Percentiles rank a stretch among this genome's conserved stretches.
These are phyloP conservation scores for Aspergillus vadensis DNA, from an alignment of 2,329 filamentous ascomycete species.

Conservation along the genomic window DNA sequence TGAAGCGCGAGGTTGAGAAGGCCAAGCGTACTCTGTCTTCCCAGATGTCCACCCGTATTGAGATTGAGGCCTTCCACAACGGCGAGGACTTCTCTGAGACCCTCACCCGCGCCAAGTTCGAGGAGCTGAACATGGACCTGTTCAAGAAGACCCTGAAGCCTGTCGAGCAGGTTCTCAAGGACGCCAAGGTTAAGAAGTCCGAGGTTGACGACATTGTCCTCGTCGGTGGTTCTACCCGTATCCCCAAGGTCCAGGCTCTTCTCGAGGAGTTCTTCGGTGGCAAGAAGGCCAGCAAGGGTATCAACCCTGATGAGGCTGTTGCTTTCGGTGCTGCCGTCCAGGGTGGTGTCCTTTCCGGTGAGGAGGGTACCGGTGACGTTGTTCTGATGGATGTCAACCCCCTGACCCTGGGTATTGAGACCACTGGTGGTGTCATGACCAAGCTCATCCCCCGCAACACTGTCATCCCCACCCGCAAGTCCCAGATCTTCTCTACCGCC, in stretches of 20 bases:
- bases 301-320: conserved; percentile 99
- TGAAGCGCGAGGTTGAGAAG: conserved; percentile 99
- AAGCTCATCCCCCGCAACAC: conserved; percentile 95
- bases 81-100: conserved; percentile 99
- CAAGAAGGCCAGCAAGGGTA: conserved; percentile 98
- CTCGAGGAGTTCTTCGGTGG: conserved; percentile 94
- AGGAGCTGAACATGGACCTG: conserved; percentile 97
- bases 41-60: conserved; percentile 88
- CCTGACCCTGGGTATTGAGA: conserved; percentile 94
- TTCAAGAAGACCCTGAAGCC: conserved; percentile 99
- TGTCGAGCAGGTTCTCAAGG: conserved; percentile 97
- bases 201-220: conserved; percentile 97
- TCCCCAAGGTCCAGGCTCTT: conserved; percentile 92
- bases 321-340: conserved; percentile 97
- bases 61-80: conserved; percentile 96
- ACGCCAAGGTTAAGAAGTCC: conserved; percentile 93
- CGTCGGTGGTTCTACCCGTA: conserved; percentile 98
- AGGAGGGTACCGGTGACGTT: conserved; percentile 75
- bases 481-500: conserved; percentile 95
- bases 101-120: conserved; percentile 97
- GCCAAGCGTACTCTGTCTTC: conserved; percentile 97
- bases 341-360: conserved; percentile 89
- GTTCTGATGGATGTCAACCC: conserved; percentile 98
- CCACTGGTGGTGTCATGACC: conserved; percentile 96
- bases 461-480: conserved; percentile 92